Evolutionary conservation across 2,329 filamentous ascomycete species (phyloP).

Genomic region (Colletotrichum cordylinicola): DNA sequence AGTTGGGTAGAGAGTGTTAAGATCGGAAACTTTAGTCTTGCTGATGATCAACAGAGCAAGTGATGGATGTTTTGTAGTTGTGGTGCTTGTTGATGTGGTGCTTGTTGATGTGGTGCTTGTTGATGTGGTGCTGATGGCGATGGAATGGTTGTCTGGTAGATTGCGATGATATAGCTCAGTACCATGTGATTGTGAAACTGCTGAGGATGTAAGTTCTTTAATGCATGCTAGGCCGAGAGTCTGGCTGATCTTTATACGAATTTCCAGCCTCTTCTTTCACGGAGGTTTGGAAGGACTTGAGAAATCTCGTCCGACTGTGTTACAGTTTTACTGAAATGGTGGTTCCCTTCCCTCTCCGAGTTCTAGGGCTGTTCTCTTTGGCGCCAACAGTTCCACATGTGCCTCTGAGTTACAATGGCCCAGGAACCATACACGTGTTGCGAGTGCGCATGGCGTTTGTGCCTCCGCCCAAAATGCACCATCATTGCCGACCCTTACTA

Average conservation of each 20-base stretch:
- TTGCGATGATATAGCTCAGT: not conserved
- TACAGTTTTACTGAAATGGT: not conserved
- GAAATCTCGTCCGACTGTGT: not conserved
- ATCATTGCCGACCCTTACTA: not conserved
- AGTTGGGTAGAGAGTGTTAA: not conserved
- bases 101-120: too few species aligned
- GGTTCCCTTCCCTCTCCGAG: not conserved
- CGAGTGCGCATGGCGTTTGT: not conserved
- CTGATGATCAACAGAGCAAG: not conserved
- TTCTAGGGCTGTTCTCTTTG: not conserved
- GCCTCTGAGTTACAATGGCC: not conserved
- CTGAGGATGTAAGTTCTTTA: not conserved
- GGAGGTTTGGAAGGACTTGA: not conserved
- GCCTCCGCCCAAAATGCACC: not conserved
- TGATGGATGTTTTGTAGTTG: rapidly evolving
- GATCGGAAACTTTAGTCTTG: not conserved
- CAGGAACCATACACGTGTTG: not conserved
- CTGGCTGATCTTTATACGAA: not conserved
- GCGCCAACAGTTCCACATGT: conserved; percentile 1
- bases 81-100: not conserved
- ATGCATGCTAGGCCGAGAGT: not conserved
- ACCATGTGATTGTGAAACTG: not conserved
- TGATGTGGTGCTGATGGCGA: not conserved
- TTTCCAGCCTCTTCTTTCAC: rapidly evolving
- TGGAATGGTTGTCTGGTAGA: not conserved